Evolutionary conservation across 805 yeast species (phyloP).

Genomic region (Candida verbasci): DNA sequence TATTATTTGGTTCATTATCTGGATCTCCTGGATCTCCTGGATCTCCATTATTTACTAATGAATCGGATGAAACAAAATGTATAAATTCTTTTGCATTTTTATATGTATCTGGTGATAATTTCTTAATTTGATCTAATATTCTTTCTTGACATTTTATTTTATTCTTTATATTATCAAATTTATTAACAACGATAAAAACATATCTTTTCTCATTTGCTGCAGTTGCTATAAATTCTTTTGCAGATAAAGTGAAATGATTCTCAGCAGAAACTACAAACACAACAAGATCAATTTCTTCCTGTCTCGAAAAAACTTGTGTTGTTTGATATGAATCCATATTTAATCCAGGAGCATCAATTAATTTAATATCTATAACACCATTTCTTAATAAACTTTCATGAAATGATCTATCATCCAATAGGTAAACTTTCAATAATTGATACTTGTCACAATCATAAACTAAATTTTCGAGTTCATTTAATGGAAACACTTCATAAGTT

Average conservation of each 20-base stretch:
- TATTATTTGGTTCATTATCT: conserved; percentile 25
- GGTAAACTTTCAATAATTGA: conserved; percentile 72
- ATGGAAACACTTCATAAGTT: conserved; percentile 53
- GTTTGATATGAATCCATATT: conserved; percentile 92
- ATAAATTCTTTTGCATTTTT: conserved; percentile 88
- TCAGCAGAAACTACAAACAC: conserved; percentile 96
- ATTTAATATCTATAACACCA: conserved; percentile 86
- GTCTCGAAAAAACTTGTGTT: conserved; percentile 90
- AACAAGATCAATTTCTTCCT: conserved; percentile 94
- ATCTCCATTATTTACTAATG: conserved; percentile 26
- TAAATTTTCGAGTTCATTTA: conserved; percentile 59
- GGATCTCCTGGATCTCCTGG: conserved; percentile 35
- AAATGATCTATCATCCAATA: conserved; percentile 66
- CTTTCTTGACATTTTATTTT: conserved; percentile 72
- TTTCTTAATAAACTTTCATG: conserved; percentile 73
- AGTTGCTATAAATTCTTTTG: conserved; percentile 85
- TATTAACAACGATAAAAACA: conserved; percentile 90
- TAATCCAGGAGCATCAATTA: conserved; percentile 96
- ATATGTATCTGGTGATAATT: conserved; percentile 83
- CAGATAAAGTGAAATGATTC: conserved; percentile 90
- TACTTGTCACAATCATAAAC: conserved; percentile 73
- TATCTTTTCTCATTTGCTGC: conserved; percentile 90
- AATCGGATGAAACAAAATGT: conserved; percentile 85
- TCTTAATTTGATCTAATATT: conserved; percentile 81
- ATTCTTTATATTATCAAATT: conserved; percentile 81